These are phyloP conservation scores for Magnolia kwangsiensis DNA, from an alignment of 164 flowering plant species.

Conservation along the genomic window DNA sequence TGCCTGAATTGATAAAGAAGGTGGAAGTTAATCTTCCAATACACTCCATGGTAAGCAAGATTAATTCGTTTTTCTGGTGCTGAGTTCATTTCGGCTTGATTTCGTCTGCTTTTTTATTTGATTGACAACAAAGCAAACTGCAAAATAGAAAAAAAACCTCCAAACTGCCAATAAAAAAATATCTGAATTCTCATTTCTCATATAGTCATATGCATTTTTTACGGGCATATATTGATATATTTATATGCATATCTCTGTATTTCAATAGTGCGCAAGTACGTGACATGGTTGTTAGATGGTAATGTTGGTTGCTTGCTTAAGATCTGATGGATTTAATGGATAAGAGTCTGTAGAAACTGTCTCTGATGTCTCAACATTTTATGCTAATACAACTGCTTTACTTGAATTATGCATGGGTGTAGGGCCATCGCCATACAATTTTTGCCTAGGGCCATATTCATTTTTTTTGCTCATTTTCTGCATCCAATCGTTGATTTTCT, in stretches of 20 bases:
- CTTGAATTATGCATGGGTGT: too few relatives aligned
- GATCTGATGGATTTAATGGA: background rate
- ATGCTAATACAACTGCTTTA: background rate
- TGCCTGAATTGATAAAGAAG: slow-evolving; percentile 64
- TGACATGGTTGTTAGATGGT: too few relatives aligned
- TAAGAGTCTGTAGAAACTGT: background rate
- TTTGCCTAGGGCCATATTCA: background rate
- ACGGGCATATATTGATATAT: too few relatives aligned
- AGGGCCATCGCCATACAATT: background rate
- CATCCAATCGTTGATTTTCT: background rate
- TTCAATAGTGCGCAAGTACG: too few relatives aligned
- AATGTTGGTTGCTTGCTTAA: background rate
- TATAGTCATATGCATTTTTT: too few relatives aligned
- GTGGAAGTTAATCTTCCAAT: slow-evolving; percentile 54
- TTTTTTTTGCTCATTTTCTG: background rate
- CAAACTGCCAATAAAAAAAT: too few relatives aligned
- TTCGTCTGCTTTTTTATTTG: background rate
- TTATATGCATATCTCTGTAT: too few relatives aligned
- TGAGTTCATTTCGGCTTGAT: background rate
- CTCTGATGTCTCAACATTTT: background rate
- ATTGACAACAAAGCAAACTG: background rate
- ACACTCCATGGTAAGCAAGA: slow-evolving; percentile 66
- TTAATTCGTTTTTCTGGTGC: background rate
- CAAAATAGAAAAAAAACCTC: too few relatives aligned
- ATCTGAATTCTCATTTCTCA: too few relatives aligned